Evolutionary conservation across 176 grass and related monocot species (phyloP), one percentile per base, ranked within the genome.

Genomic region (Rhynchospora pubera): DNA sequence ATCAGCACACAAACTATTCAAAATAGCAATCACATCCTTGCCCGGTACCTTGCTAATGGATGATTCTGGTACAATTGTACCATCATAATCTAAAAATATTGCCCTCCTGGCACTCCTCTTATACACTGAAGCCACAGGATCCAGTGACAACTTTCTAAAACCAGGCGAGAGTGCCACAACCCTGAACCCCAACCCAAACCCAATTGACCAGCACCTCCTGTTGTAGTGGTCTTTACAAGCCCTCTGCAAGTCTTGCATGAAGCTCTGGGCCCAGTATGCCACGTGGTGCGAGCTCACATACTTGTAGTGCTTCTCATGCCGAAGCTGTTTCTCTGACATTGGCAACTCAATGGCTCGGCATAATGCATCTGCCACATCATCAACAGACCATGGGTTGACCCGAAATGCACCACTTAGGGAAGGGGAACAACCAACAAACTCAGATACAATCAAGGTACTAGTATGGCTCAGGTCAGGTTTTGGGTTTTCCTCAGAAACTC

Each of bases 61-160:
- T 58, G 90, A 62, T 78, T 97, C 90, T 28, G 93, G 85, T 43
- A 93, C 83, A 82, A 97, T 90, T 11, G 93, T 97, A 18, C 93
- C 93, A 86, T 97, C 93, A 59, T 97, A 97, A 65, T 97, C 93
- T 68, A 97, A 86, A 77, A 97, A 97, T 84, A 97, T 89, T 53
- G 86, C 83, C 58, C 93, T 83, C 72, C 81, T 91, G 45, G 82
- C 75, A 78, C 87, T 61, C 64, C 81, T 91, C 63, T 97, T 93
- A 83, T 97, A 97, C 57, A 89, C 84, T 1, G 82, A 70, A 16
- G 61, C 22, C 5, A 97, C 83, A 57, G 85, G 90, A 32, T 90
- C 89, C 13, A 87, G 63, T 51, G 93, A 89, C 10, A 97, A 77
- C 47, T 87, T 93, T 85, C 85, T 90, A 77, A 97, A 97, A 57